A percentile compares a stretch with the other conserved stretches of the same genome.
Conservation (phyloP, 805 yeast species). For the Kodamaea nitidulidarum region DNA sequence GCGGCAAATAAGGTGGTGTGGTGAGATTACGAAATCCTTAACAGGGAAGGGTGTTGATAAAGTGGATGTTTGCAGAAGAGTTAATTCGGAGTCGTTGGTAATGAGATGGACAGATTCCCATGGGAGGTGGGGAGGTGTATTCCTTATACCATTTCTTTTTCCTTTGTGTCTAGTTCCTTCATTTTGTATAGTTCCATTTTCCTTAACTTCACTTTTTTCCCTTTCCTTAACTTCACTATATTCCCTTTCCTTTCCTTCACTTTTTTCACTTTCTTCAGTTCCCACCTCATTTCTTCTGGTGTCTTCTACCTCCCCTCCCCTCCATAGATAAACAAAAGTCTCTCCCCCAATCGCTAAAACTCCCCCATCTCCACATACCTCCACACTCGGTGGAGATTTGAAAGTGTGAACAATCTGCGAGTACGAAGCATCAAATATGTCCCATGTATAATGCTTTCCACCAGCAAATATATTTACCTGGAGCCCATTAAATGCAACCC, state of each 20-base stretch:
- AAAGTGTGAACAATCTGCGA: conserved; percentile 29
- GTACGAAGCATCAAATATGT: conserved; percentile 27
- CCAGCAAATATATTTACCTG: conserved; percentile 22
- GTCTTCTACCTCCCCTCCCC: conserved; percentile 4
- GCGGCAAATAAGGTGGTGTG: conserved; percentile 27
- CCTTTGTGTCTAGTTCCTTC: no score
- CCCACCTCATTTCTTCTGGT: no score
- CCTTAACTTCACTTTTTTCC: no score
- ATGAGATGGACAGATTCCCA: no score
- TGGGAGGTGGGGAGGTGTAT: no score
- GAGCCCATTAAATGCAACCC: conserved; percentile 14
- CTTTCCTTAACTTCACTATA: no score
- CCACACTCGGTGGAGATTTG: conserved; percentile 15
- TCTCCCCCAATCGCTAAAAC: conserved; percentile 15
- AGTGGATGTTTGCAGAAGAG: conserved; percentile 8
- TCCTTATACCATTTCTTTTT: no score
- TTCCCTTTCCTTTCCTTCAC: no score
- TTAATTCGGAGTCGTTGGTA: conserved; percentile 32
- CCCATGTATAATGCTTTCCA: conserved; percentile 26
- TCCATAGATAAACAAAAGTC: conserved; percentile 14
- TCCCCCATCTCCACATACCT: neutral
- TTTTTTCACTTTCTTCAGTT: no score
- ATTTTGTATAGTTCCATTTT: no score
- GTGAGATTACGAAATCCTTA: conserved; percentile 22
- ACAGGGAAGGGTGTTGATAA: conserved; percentile 10